phyloP scores from a whole-genome alignment of 83 land plant species.

The Larix sibirica region DNA sequence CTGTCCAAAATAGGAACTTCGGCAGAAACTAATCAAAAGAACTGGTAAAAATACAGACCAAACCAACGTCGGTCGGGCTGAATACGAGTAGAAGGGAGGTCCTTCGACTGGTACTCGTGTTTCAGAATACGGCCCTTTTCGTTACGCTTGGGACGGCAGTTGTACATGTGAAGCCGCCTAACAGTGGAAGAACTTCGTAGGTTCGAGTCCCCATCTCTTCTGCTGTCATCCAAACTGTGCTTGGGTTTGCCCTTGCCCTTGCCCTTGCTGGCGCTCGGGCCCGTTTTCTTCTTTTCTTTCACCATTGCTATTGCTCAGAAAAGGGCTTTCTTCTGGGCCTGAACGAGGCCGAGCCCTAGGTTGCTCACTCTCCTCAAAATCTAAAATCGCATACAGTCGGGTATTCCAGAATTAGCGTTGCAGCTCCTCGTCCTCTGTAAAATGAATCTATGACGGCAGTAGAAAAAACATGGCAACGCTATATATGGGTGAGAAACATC shows the following conservation, averaged over 20 bases:
- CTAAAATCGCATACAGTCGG: no score
- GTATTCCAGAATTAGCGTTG: no score
- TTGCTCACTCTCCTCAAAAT: no score
- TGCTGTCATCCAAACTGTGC: conserved; percentile 82
- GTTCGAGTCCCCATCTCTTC: conserved; percentile 43
- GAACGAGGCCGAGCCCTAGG: no score
- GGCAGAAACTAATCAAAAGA: no score
- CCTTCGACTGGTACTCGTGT: conserved; percentile 87
- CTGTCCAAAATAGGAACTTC: no score
- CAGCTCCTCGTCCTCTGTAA: no score
- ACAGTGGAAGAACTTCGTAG: conserved; percentile 87
- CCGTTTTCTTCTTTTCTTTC: conserved; percentile 57
- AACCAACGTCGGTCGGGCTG: conserved; percentile 98
- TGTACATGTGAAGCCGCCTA: conserved; percentile 95
- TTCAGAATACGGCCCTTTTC: conserved; percentile 67
- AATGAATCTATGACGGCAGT: no score
- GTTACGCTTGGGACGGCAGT: conserved; percentile 77
- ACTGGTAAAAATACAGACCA: conserved; percentile 41
- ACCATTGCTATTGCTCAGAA: conserved; percentile 28
- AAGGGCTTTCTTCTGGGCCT: no score
- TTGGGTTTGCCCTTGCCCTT: conserved; percentile 85
- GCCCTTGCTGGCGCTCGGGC: conserved; percentile 22
- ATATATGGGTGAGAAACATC: no score
- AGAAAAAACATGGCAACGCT: no score
- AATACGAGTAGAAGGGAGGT: conserved; percentile 86